A percentile compares a stretch with the other conserved stretches of the same genome.
Conservation (phyloP, 176 grass and related monocot species). For the Carex parvula region DNA sequence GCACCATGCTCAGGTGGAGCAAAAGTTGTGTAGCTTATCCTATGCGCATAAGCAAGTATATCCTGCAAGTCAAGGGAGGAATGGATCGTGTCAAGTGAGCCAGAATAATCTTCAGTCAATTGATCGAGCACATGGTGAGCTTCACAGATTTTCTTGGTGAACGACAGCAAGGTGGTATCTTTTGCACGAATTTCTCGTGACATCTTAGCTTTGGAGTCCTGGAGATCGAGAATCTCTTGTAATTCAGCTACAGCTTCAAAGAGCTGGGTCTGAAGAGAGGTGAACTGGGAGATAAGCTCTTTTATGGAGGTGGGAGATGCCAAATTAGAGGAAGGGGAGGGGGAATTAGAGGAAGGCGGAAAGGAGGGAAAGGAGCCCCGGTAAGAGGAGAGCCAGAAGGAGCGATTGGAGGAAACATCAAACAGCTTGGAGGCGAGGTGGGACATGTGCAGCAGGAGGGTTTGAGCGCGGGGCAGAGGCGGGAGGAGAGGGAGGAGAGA, state of each 20-base stretch:
- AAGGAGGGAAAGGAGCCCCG: slow-evolving; percentile 69
- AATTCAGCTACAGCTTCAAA: slow-evolving; percentile 82
- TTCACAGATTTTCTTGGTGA: slow-evolving; percentile 83
- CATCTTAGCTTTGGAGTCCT: slow-evolving; percentile 54
- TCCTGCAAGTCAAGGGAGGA: slow-evolving; percentile 72
- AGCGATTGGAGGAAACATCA: slow-evolving; percentile 71
- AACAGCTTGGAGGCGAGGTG: slow-evolving; percentile 77
- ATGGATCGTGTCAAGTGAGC: slow-evolving; percentile 65
- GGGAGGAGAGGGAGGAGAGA: slow-evolving; percentile 77
- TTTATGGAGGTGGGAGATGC: slow-evolving; percentile 44
- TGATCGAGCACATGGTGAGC: slow-evolving; percentile 93
- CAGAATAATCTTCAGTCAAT: slow-evolving; percentile 83
- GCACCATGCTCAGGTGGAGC: slow-evolving; percentile 94
- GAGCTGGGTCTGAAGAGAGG: slow-evolving; percentile 79
- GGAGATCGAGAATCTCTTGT: slow-evolving; percentile 80
- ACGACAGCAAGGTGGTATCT: slow-evolving; percentile 60
- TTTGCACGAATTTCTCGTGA: slow-evolving; percentile 54
- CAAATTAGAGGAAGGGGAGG: slow-evolving; percentile 28
- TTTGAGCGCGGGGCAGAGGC: slow-evolving; percentile 77
- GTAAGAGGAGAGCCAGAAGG: slow-evolving; percentile 71
- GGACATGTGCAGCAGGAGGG: slow-evolving; percentile 71
- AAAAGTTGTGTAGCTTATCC: slow-evolving; percentile 93
- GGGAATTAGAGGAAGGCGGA: slow-evolving; percentile 37
- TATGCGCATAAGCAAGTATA: slow-evolving; percentile 68
- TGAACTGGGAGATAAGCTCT: slow-evolving; percentile 63